Evolutionary conservation across 371 early-diverging fungal genomes (phyloP).

Genomic region (Mortierella sp.): DNA sequence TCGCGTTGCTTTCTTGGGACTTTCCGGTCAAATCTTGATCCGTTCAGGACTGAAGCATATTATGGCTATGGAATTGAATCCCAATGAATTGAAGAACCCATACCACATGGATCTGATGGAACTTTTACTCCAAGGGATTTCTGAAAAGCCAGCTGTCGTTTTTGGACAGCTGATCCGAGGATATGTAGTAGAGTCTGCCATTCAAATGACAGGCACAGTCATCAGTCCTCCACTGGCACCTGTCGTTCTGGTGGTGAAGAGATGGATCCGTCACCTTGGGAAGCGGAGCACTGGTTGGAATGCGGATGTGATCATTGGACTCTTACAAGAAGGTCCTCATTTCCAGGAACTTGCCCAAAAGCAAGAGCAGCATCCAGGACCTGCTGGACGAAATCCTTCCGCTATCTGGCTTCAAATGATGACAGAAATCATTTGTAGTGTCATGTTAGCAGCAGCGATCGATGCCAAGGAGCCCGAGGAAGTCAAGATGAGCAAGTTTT

Average conservation of each 20-base stretch:
- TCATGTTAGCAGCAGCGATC: constrained; percentile 47
- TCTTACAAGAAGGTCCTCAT: constrained; percentile 19
- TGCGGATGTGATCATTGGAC: constrained; percentile 34
- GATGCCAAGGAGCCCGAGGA: constrained; percentile 39
- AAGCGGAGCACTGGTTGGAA: constrained; percentile 41
- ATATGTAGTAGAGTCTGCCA: constrained; percentile 32
- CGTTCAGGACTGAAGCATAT: constrained; percentile 41
- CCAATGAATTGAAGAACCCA: constrained; percentile 45
- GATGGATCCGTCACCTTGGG: constrained; percentile 48
- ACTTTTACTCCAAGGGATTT: constrained; percentile 35
- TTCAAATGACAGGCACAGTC: constrained; percentile 15
- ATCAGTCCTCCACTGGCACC: constrained; percentile 36
- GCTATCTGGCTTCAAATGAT: constrained; percentile 39
- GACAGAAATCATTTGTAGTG: constrained; percentile 44
- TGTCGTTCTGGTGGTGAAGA: constrained; percentile 37
- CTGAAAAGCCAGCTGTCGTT: constrained; percentile 38
- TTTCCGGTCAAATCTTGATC: constrained; percentile 36
- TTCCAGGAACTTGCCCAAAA: constrained; percentile 24
- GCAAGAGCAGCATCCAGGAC: constrained; percentile 26
- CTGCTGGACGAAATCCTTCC: constrained; percentile 18
- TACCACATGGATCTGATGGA: constrained; percentile 51
- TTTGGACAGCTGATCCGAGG: constrained; percentile 48
- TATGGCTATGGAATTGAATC: constrained; percentile 44
- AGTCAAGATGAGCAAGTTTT: constrained; percentile 42
- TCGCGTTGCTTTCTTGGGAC: constrained; percentile 31